A percentile compares a stretch with the other conserved stretches of the same genome.
Evolutionary conservation across 164 flowering plant genomes (phyloP).

Genomic region (Annona squamosa): DNA sequence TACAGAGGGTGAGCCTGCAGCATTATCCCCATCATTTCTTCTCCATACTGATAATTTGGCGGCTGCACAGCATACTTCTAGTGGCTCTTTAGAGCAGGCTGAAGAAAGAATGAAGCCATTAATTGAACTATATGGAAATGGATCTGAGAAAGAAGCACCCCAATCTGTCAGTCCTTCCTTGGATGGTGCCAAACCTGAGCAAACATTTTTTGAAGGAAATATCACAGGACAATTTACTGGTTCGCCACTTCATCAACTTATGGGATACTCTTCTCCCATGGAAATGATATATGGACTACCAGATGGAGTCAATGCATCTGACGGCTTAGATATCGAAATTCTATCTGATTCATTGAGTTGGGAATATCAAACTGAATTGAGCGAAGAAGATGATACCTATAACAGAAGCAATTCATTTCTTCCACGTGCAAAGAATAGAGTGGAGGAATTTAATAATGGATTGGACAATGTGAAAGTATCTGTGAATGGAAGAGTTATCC

Average conservation of each 20-base stretch:
- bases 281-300: slow-evolving; percentile 6
- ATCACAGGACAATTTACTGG: neutral
- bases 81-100: slow-evolving; percentile 10
- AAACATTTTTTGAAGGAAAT: neutral
- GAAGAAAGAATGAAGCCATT: slow-evolving; percentile 3
- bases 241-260: slow-evolving; percentile 66
- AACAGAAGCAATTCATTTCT: slow-evolving; percentile 42
- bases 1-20: slow-evolving; percentile 32
- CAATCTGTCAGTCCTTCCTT: neutral
- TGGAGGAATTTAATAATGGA: slow-evolving; percentile 34
- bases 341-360: slow-evolving; percentile 4
- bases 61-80: slow-evolving; percentile 11
- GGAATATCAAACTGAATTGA: slow-evolving; percentile 28
- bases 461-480: slow-evolving; percentile 34
- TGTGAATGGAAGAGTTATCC: slow-evolving; percentile 48
- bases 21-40: slow-evolving; percentile 8
- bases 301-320: neutral
- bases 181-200: neutral
- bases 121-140: neutral
- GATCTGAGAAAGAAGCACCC: neutral
- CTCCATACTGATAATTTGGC: slow-evolving; percentile 3
- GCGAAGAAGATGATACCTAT: slow-evolving; percentile 24
- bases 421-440: slow-evolving; percentile 39
- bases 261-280: slow-evolving; percentile 72
- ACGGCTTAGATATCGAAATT: slow-evolving; percentile 1